Evolutionary conservation across 345 rosid genomes (phyloP).

Genomic region (Eucalyptus cloeziana): DNA sequence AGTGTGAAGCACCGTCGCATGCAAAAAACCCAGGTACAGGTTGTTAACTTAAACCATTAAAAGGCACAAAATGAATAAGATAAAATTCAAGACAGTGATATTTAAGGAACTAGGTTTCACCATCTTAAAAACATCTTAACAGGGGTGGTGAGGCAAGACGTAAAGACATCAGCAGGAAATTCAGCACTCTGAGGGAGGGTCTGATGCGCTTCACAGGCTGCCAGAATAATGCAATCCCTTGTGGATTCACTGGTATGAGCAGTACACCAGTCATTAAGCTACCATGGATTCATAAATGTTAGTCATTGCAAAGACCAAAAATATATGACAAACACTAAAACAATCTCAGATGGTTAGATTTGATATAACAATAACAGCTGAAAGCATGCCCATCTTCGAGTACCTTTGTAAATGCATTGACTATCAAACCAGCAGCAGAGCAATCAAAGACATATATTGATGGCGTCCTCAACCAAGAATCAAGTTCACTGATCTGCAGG

Average conservation of each 20-base stretch:
- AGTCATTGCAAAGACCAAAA: background rate
- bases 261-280: conserved; percentile 83
- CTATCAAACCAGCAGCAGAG: conserved; percentile 98
- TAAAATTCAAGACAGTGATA: background rate
- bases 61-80: background rate
- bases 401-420: conserved; percentile 90
- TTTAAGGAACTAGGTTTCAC: conserved; percentile 18
- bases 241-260: conserved; percentile 56
- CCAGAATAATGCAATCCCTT: conserved; percentile 91
- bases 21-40: background rate
- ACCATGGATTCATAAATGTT: background rate
- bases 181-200: conserved; percentile 97
- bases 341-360: background rate
- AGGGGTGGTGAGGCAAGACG: conserved; percentile 97
- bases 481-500: conserved; percentile 82
- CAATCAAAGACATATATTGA: conserved; percentile 98
- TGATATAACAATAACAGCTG: background rate
- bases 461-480: conserved; percentile 96
- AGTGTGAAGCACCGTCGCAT: background rate
- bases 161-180: conserved; percentile 98
- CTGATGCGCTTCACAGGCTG: conserved; percentile 97
- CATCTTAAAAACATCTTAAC: conserved; percentile 97
- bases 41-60: background rate
- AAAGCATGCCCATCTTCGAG: background rate
- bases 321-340: background rate